Base-by-base conservation (phyloP, 306 rosid genomes). In the Arachis stenosperma region DNA sequence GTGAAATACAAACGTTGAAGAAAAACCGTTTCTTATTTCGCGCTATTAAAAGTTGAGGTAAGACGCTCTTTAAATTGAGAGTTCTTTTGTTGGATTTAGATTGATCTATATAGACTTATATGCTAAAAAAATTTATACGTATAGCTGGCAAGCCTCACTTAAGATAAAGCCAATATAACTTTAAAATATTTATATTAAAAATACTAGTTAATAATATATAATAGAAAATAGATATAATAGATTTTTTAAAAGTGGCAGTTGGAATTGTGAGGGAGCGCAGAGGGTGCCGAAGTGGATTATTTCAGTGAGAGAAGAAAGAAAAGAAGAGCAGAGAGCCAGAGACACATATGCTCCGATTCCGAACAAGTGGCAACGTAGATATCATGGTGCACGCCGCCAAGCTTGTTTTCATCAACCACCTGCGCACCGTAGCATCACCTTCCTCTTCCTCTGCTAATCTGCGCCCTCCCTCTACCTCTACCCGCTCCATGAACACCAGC, bases 401-500 rank as follows among this genome's bases (percentile, higher is more conserved):
- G 40, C 5, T 57, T 60, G 69, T 14, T 67, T 30, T 29, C 56
- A 17, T 57, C 30, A 10, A 67, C 50, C 63, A 46, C 3, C 48
- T 67, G 57, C 50, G 40, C 73, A 71, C 69, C 11, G 53, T 65
- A 65, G 63, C 69, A 9, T 57, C 46, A 56, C 47, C 67, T 8
- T 44, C 77, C 6, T 6, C 68, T 8, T 1, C 48, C 75, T 27
- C 69, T 5, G 43, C 64, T 59, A 58, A 29, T 40, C 41, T 58
- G 63, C 63, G 63, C 63, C 40, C 40, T 56, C 61, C 36, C 33
- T 22, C 37, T 3, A 8, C 37, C 27, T 39, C 37, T 55, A 37
- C 64, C 30, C 57, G 8, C 37, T 61, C 79, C 66, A 67, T 36
- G 83, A 67, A 14, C 61, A 67, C 67, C 46, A 27, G 47, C 47